phyloP scores from a whole-genome alignment of 495 filamentous ascomycete species.

The Schizothecium vesticola region DNA sequence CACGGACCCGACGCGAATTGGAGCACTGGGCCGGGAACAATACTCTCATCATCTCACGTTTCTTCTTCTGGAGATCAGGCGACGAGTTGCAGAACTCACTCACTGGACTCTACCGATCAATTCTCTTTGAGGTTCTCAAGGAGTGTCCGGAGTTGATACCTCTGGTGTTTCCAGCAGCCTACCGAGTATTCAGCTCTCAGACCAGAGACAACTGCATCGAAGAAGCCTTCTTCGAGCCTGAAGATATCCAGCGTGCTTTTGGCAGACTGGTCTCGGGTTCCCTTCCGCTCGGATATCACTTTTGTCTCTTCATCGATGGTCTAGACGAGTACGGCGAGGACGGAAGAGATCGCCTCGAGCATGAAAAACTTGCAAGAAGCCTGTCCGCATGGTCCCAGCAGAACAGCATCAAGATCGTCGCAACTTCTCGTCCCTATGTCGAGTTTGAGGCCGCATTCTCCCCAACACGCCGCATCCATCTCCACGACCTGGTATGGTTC shows the following conservation, averaged over 20 bases:
- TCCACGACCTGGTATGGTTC: background rate
- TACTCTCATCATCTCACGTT: background rate
- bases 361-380: background rate
- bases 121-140: background rate
- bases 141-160: background rate
- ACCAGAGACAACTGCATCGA: background rate
- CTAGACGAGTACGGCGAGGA: background rate
- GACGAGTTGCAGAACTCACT: background rate
- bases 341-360: background rate
- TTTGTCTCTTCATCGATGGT: slow-evolving; percentile 1
- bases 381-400: background rate
- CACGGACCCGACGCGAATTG: background rate
- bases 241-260: background rate
- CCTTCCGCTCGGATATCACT: background rate
- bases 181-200: background rate
- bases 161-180: background rate
- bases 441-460: background rate
- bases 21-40: background rate
- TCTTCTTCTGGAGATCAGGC: slow-evolving; percentile 1
- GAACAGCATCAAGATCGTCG: background rate
- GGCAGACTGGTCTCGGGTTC: background rate
- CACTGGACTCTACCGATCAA: background rate
- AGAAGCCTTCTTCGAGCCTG: background rate
- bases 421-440: background rate
- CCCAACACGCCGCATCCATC: background rate